A percentile compares a stretch with the other conserved stretches of the same genome.
These are phyloP conservation scores for Nicotiana noctiflora DNA, from an alignment of 257 asterid species.

Conservation along the genomic window DNA sequence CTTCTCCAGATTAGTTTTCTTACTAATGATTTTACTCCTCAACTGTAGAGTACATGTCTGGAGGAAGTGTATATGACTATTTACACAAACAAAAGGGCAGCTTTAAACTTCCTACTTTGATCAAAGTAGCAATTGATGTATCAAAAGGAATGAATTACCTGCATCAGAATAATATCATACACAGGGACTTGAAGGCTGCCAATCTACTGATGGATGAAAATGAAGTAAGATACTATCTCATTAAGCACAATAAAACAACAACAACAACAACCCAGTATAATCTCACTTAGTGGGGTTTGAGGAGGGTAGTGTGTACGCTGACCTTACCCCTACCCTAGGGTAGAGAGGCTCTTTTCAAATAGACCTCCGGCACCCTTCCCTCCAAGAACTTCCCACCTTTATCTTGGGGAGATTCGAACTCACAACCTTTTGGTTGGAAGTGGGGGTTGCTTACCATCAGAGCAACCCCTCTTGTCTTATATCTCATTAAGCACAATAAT, in stretches of 20 bases:
- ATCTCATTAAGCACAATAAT: not conserved
- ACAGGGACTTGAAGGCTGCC: conserved; percentile 97
- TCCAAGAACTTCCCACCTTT: too few species aligned
- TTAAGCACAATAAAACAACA: not conserved
- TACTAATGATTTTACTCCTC: not conserved
- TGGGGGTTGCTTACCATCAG: too few species aligned
- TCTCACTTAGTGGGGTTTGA: too few species aligned
- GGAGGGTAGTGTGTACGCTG: too few species aligned
- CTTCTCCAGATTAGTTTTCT: not conserved
- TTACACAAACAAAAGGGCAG: conserved; percentile 93
- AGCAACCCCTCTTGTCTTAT: too few species aligned
- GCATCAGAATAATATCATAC: conserved; percentile 96
- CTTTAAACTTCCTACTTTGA: conserved; percentile 76
- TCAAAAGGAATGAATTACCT: conserved; percentile 92
- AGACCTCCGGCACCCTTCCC: too few species aligned
- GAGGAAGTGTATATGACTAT: conserved; percentile 95
- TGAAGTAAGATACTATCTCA: conserved; percentile 46
- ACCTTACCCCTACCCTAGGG: too few species aligned
- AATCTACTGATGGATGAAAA: conserved; percentile 96
- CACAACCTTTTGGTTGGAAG: too few species aligned
- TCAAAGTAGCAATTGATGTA: conserved; percentile 88
- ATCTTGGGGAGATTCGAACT: too few species aligned
- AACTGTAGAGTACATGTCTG: conserved; percentile 74
- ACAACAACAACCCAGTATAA: too few species aligned
- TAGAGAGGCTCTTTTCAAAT: too few species aligned